Evolutionary conservation across 2,329 filamentous ascomycete genomes (phyloP).

Genomic region (Zymoseptoria ardabiliae): DNA sequence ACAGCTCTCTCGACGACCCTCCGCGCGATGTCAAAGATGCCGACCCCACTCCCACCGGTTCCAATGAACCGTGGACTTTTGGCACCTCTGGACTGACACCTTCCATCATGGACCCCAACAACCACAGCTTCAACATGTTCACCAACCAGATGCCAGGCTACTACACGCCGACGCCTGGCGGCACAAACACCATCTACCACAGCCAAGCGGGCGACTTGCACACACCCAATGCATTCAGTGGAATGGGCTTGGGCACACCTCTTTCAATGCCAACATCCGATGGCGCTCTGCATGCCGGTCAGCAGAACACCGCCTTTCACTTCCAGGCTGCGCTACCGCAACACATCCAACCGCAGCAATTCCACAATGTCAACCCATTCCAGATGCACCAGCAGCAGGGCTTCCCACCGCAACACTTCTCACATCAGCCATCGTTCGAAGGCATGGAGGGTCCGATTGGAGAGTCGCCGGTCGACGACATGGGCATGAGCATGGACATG

Average conservation of each 20-base stretch:
- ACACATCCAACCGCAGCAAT: slow-evolving; percentile 47
- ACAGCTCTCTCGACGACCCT: slow-evolving; percentile 19
- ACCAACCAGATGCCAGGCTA: slow-evolving; percentile 74
- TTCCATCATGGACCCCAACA: slow-evolving; percentile 77
- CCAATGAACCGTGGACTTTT: slow-evolving; percentile 69
- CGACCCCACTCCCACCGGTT: slow-evolving; percentile 73
- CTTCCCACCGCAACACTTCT: slow-evolving; percentile 72
- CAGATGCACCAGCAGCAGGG: slow-evolving; percentile 45
- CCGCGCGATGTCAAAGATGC: slow-evolving; percentile 56
- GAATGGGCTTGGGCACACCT: slow-evolving; percentile 69
- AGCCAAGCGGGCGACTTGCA: slow-evolving; percentile 79
- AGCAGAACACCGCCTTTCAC: slow-evolving; percentile 53
- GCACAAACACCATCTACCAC: slow-evolving; percentile 73
- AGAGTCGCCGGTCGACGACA: slow-evolving; percentile 56
- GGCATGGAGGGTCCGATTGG: slow-evolving; percentile 59
- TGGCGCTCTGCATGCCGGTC: slow-evolving; percentile 53
- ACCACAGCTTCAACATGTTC: slow-evolving; percentile 69
- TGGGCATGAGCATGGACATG: slow-evolving; percentile 42
- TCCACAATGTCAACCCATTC: slow-evolving; percentile 66
- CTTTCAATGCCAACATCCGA: slow-evolving; percentile 72
- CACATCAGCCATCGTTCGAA: slow-evolving; percentile 75
- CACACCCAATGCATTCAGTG: slow-evolving; percentile 59
- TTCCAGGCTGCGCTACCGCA: slow-evolving; percentile 58
- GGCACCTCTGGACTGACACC: slow-evolving; percentile 58
- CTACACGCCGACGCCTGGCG: slow-evolving; percentile 81